Base-by-base conservation (phyloP, 805 yeast genomes). In the Schwanniomyces polymorphus region DNA sequence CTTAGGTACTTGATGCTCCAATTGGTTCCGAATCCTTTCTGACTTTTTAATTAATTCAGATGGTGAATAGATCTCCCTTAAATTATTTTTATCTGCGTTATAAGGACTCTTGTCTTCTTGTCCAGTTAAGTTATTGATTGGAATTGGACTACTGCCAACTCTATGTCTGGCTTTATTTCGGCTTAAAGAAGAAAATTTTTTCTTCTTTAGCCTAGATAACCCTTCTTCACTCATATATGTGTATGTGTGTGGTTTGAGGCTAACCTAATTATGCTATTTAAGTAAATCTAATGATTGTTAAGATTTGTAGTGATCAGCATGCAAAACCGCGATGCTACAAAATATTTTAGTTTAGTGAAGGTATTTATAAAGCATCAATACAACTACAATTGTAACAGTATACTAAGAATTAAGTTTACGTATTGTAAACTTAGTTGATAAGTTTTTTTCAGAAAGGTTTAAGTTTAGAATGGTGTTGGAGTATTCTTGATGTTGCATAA, bases 61-160 rank as follows among this genome's bases (percentile, higher is more conserved):
- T 11, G 47, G 39, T 5, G 47, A 44, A 34, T 27, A 38, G 1
- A 11, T 27, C 8, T 38, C n/a, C 3, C 28, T 41, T 16, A 31
- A 31, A 10, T 5, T 7, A 4, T 31, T 21, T 9, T 3, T 10
- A 3, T 21, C 14, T 5, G 27, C 2, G 7, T 10, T 21, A 3
- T 14, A 18, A 21, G 9, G 8, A n/a, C 29, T 23, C 31, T 23
- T 14, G 7, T 39, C 27, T 14, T 34, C 41, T 25, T n/a, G 25
- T 16, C 37, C 27, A 27, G 40, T 40, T 38, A 44, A 41, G 10
- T 38, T 44, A 25, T 44, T 44, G 8, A 44, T 33, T 17, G 47
- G 47, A 9, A 27, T 44, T 21, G 40, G 47, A 25, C 47, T 40
- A 25, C 39, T 44, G 11, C 47, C 47, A 29, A 44, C 29, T 35